Base-by-base conservation (phyloP, 2,329 filamentous ascomycete species). In the Didymella pomorum region DNA sequence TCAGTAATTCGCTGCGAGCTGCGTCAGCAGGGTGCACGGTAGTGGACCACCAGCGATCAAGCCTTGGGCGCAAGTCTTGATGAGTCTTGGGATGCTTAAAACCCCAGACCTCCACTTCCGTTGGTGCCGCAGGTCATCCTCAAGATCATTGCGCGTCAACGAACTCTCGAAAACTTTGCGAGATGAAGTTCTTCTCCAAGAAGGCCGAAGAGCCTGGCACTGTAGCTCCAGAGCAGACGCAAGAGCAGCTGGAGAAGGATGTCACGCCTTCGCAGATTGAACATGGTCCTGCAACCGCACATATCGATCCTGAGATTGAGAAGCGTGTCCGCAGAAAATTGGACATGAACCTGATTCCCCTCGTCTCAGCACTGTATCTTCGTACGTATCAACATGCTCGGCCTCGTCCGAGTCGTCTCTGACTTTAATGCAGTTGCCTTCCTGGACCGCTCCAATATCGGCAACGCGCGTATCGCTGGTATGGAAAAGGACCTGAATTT, bases 381-480 rank as follows among this genome's bases (percentile, higher is more conserved):
- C 68, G 76, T 44, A 67, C 72, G 7, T 73, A 10, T 23, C 23
- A 16, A 10, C 25, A 20, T n/a, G 6, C 31, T 35, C 16, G 4
- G n/a, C 16, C 5, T 9, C 16, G 9, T 35, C 4, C 31, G 3
- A n/a, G 18, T 31, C 31, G 16, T 28, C 25, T 6, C 49, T 58
- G 18, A 58, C 45, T 16, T 6, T 4, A 16, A 9, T 18, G 5
- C 14, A 58, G 56, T 58, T 2, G 56, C 56, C 14, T 58, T 77
- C 41, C 65, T 78, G 14, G 76, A 78, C 46, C 68, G 76, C 16
- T 73, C 68, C 5, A 78, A 78, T 47, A 77, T 78, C 33, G 71
- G 73, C 11, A 80, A 79, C 57, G 78, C 78, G 16, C 71, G 73
- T 41, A 76, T 79, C 25, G 78, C 78, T 0, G 78, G 78, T 8